These are phyloP conservation scores for Polysphondylium violaceum DNA, from an alignment of 78 protist genomes.

Conservation along the genomic window DNA sequence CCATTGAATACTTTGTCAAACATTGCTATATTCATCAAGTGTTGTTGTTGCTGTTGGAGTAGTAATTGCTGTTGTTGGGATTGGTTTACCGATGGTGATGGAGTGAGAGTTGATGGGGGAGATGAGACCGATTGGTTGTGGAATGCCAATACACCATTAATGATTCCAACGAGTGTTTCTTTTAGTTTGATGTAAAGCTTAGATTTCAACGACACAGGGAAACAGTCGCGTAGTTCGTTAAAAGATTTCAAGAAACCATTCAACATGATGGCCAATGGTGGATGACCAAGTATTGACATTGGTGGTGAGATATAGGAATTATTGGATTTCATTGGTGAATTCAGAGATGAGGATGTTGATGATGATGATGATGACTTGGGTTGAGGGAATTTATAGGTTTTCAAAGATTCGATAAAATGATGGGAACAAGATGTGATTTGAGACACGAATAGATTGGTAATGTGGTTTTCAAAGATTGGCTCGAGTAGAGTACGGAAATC, in stretches of 20 bases:
- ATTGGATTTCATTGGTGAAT: not conserved
- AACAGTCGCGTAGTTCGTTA: slow-evolving; percentile 63
- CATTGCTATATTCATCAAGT: not conserved
- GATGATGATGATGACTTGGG: not conserved
- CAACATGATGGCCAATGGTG: slow-evolving; percentile 54
- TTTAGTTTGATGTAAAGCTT: not conserved
- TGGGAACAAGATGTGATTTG: slow-evolving; percentile 36
- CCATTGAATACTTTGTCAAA: slow-evolving; percentile 4
- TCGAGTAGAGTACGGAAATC: slow-evolving; percentile 44
- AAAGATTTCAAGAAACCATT: slow-evolving; percentile 51
- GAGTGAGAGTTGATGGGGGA: slow-evolving; percentile 4
- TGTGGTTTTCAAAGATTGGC: slow-evolving; percentile 64
- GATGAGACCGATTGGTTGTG: slow-evolving; percentile 34
- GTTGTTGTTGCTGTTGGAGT: not conserved
- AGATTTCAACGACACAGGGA: slow-evolving; percentile 41
- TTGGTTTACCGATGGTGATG: not conserved
- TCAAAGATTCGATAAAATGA: slow-evolving; percentile 60
- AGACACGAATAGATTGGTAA: slow-evolving; percentile 35
- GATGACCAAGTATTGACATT: slow-evolving; percentile 21
- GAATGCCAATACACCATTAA: slow-evolving; percentile 50
- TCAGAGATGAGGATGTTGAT: not conserved
- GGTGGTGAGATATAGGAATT: slow-evolving; percentile 39
- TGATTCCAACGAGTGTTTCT: slow-evolving; percentile 16
- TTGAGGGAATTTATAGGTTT: slow-evolving; percentile 54
- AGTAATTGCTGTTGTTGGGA: not conserved